Evolutionary conservation across 139 green algal genomes (phyloP).

Genomic region (Haematococcus lacustris): DNA sequence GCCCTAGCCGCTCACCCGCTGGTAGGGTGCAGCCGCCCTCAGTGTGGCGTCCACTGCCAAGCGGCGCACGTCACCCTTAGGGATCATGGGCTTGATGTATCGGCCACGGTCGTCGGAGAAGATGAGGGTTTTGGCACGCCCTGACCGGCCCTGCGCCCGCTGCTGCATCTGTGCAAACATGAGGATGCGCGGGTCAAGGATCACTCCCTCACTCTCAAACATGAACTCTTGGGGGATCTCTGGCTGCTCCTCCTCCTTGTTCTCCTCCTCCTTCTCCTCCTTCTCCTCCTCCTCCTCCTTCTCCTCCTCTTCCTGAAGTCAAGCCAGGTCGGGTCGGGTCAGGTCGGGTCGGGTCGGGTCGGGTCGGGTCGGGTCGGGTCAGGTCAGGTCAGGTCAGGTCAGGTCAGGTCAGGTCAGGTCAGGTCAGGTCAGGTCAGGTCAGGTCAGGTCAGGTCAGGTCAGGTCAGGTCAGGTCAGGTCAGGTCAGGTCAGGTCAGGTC

Average conservation of each 20-base stretch:
- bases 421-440: too few relatives aligned
- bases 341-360: too few relatives aligned
- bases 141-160: conserved; percentile 72
- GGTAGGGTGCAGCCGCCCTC: conserved; percentile 91
- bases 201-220: conserved; percentile 92
- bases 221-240: conserved; percentile 98
- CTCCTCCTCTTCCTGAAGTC: conserved; percentile 47
- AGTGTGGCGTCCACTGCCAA: conserved; percentile 97
- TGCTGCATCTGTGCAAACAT: conserved; percentile 91
- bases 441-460: too few relatives aligned
- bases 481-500: too few relatives aligned
- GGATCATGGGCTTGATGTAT: conserved; percentile 99
- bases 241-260: conserved; percentile 68
- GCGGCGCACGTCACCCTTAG: conserved; percentile 72
- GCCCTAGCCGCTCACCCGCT: conserved; percentile 62
- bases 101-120: conserved; percentile 81
- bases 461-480: too few relatives aligned
- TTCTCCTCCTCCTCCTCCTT: conserved; percentile 58
- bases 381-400: too few relatives aligned
- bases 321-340: too few relatives aligned
- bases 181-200: conserved; percentile 86
- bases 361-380: too few relatives aligned
- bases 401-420: too few relatives aligned
- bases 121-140: conserved; percentile 94
- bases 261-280: conserved; percentile 67